Conservation (phyloP, 2,329 filamentous ascomycete species). For the Monilinia fructicola region DNA sequence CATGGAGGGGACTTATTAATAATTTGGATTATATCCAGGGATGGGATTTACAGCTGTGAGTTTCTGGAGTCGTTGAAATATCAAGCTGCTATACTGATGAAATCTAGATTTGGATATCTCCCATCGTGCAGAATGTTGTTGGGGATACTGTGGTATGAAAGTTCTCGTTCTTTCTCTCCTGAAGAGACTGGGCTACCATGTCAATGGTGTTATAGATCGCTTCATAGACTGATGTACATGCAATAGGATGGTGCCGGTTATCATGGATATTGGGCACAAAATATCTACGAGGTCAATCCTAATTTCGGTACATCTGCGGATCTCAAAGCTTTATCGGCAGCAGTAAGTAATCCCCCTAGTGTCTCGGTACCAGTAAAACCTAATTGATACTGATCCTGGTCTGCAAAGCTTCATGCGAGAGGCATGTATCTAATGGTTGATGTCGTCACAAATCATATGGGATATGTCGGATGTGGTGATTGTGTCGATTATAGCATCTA, state of each 20-base stretch:
- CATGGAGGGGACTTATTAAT: constrained; percentile 45
- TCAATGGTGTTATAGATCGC: too few relatives aligned
- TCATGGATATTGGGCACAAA: constrained; percentile 49
- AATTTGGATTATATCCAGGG: constrained; percentile 47
- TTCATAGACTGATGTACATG: not conserved
- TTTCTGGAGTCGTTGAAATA: not conserved
- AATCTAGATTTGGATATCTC: constrained; percentile 47
- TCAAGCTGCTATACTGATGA: not conserved
- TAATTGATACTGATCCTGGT: not conserved
- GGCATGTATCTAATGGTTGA: constrained; percentile 53
- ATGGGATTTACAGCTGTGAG: constrained; percentile 42
- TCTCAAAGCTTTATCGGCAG: constrained; percentile 47
- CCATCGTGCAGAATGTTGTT: constrained; percentile 43
- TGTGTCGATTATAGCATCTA: constrained; percentile 44
- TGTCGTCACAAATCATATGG: constrained; percentile 52
- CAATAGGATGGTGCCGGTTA: constrained; percentile 43
- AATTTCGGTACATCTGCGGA: constrained; percentile 51
- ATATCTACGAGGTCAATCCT: constrained; percentile 50
- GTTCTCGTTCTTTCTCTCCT: not conserved
- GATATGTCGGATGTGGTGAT: constrained; percentile 37
- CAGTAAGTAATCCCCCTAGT: constrained; percentile 36
- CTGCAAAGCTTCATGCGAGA: constrained; percentile 40
- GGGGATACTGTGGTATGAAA: constrained; percentile 37
- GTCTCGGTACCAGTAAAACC: not conserved
- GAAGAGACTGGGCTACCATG: not conserved